Conservation (phyloP, 1,284 basidiomycete genomes). For the Puccinia polysora region DNA sequence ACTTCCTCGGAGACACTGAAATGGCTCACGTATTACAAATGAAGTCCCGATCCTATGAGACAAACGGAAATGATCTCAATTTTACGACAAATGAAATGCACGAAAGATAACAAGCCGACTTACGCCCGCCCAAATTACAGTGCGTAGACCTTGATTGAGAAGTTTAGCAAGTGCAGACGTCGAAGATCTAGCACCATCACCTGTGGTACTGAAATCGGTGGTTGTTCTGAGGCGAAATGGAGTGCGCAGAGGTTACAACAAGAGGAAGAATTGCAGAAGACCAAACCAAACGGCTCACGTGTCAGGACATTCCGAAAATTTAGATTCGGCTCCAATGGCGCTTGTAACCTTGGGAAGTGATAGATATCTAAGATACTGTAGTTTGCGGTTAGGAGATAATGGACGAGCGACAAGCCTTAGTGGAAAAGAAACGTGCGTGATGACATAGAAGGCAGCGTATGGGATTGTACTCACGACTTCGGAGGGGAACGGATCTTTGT, state of each 20-base stretch:
- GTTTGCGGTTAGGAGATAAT: not conserved
- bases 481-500: slow-evolving; percentile 12
- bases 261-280: not conserved
- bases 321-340: slow-evolving; percentile 33
- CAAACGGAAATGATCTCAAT: not conserved
- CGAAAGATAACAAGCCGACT: not conserved
- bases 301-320: slow-evolving; percentile 33
- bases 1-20: not conserved
- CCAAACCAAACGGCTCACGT: slow-evolving; percentile 20
- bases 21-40: slow-evolving; percentile 36
- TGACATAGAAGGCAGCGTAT: too few relatives aligned
- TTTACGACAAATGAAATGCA: too few relatives aligned
- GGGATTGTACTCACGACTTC: slow-evolving; percentile 17
- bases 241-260: not conserved
- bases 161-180: slow-evolving; percentile 33
- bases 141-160: slow-evolving; percentile 36
- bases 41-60: slow-evolving; percentile 30
- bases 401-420: not conserved
- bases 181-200: slow-evolving; percentile 27
- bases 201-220: slow-evolving; percentile 28
- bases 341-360: slow-evolving; percentile 9
- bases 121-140: slow-evolving; percentile 44
- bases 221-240: not conserved
- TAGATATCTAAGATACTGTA: slow-evolving; percentile 34
- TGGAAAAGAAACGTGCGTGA: not conserved